Percentiles rank a stretch among this genome's conserved stretches.
Evolutionary conservation across 352 stramenopile species (phyloP).

Genomic region (Phytopythium cucurbitacearum): DNA sequence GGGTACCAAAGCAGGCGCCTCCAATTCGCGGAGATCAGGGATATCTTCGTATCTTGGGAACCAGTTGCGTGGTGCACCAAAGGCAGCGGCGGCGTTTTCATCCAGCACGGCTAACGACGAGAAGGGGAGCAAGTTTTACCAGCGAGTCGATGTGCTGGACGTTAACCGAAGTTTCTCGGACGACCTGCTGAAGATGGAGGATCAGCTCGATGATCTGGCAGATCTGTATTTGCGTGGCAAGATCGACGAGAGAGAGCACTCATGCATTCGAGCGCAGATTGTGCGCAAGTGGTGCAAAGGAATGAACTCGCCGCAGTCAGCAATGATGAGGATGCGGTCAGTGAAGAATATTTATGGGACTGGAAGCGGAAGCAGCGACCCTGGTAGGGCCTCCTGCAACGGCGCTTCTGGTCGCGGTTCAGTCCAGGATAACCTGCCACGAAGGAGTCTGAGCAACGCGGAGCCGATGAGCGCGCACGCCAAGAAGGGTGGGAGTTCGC

Average conservation of each 20-base stretch:
- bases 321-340: constrained; percentile 63
- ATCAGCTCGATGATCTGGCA: constrained; percentile 66
- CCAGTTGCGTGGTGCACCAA: constrained; percentile 36
- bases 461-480: constrained; percentile 9
- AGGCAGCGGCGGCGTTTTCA: neutral
- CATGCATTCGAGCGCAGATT: constrained; percentile 80
- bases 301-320: constrained; percentile 73
- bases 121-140: constrained; percentile 48
- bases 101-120: constrained; percentile 19
- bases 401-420: constrained; percentile 5
- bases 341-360: constrained; percentile 49
- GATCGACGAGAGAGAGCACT: constrained; percentile 83
- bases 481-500: constrained; percentile 39
- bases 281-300: constrained; percentile 79
- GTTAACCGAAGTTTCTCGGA: constrained; percentile 60
- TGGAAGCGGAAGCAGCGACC: constrained; percentile 14
- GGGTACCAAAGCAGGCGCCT: constrained; percentile 11
- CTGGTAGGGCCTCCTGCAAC: constrained; percentile 4
- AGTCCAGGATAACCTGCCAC: neutral
- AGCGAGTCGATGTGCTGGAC: constrained; percentile 66
- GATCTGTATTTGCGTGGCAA: constrained; percentile 71
- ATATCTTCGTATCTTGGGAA: constrained; percentile 71
- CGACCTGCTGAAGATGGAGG: constrained; percentile 76
- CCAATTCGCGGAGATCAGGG: constrained; percentile 8
- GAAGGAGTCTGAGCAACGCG: constrained; percentile 4